Conservation (phyloP, 176 grass and related monocot species). For the Musa itinerans region DNA sequence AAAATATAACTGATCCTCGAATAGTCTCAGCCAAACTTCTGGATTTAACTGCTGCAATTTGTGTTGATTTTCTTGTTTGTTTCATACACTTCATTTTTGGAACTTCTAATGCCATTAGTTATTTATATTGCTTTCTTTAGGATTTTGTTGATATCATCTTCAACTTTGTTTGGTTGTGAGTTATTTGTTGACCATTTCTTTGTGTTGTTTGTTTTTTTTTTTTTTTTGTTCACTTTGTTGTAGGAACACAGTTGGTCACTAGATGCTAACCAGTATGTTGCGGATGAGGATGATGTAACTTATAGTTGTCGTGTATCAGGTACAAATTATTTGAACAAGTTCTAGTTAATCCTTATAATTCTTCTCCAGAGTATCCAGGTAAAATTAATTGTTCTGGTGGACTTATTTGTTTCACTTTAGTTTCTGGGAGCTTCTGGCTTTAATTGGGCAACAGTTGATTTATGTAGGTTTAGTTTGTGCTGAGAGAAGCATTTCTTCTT, state of each 20-base stretch:
- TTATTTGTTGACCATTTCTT: constrained; percentile 4
- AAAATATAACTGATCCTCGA: neutral
- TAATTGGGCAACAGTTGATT: neutral
- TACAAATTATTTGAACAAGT: constrained; percentile 21
- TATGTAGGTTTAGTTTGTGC: no score
- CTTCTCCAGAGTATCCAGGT: neutral
- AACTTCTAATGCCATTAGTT: neutral
- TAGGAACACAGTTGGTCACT: constrained; percentile 71
- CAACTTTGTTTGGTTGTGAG: neutral
- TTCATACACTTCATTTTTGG: neutral
- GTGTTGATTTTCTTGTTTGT: no score
- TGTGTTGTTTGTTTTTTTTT: neutral
- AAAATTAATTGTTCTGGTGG: no score
- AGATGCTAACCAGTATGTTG: constrained; percentile 94
- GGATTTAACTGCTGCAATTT: neutral
- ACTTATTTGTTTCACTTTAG: neutral
- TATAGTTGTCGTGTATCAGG: constrained; percentile 97
- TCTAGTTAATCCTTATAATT: neutral
- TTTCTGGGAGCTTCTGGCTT: neutral
- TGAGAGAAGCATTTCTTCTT: no score
- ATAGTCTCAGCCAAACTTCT: no score
- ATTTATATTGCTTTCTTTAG: neutral
- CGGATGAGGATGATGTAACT: constrained; percentile 88
- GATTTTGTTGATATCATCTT: neutral
- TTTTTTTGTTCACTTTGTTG: constrained; percentile 5